These are phyloP conservation scores for Tylopilus vinaceipallidus DNA, from an alignment of 768 basidiomycete genomes.

Conservation along the genomic window DNA sequence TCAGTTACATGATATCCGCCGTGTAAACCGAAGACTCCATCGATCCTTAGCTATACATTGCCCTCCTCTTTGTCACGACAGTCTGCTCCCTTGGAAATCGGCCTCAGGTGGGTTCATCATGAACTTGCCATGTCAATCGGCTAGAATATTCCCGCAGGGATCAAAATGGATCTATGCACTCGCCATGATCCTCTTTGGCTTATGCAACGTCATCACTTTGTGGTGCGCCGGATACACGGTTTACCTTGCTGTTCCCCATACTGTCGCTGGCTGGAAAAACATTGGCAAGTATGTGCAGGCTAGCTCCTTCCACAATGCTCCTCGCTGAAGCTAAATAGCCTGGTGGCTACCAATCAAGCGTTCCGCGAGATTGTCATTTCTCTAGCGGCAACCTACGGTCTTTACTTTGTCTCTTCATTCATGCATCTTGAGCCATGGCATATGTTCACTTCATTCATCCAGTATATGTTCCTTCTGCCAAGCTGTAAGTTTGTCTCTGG, in stretches of 20 bases:
- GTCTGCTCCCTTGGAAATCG: conserved; percentile 92
- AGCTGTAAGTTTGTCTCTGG: conserved; percentile 44
- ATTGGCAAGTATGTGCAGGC: conserved; percentile 55
- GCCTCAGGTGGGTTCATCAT: conserved; percentile 48
- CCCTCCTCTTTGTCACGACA: conserved; percentile 74
- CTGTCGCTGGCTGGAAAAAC: conserved; percentile 70
- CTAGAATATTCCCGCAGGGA: conserved; percentile 43
- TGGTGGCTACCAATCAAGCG: conserved; percentile 63
- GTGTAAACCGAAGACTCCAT: conserved; percentile 23
- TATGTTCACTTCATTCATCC: conserved; percentile 89
- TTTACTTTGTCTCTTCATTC: conserved; percentile 83
- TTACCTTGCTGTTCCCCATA: conserved; percentile 78
- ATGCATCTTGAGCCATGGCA: conserved; percentile 97
- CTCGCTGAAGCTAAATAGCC: conserved; percentile 37
- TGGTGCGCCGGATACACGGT: conserved; percentile 94
- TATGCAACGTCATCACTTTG: conserved; percentile 74
- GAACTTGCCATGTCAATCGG: conserved; percentile 1
- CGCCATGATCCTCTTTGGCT: conserved; percentile 75
- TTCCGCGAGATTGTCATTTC: conserved; percentile 86
- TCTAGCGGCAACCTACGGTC: conserved; percentile 71
- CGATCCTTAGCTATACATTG: conserved; percentile 66
- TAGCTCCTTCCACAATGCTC: not conserved
- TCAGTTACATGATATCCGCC: conserved; percentile 13
- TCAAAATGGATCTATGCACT: conserved; percentile 82
- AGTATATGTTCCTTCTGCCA: conserved; percentile 90